Conservation (phyloP, 2,329 filamentous ascomycete species). For the Fusarium caatingaense region DNA sequence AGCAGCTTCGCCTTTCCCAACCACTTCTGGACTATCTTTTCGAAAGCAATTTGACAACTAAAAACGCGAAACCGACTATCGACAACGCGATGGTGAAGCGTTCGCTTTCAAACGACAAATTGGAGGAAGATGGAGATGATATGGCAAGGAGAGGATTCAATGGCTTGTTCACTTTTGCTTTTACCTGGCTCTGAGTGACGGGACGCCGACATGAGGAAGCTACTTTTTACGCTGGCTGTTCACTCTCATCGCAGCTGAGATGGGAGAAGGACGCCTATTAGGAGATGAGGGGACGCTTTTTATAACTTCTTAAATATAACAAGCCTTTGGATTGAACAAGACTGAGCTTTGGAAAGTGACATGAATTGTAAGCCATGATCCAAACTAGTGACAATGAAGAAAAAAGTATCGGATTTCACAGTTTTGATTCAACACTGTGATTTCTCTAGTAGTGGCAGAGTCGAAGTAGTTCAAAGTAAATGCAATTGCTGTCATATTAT, state of each 20-base stretch:
- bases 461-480: not conserved
- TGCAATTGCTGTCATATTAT: not conserved
- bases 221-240: slow-evolving; percentile 26
- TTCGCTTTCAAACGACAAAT: slow-evolving; percentile 14
- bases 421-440: fast-evolving
- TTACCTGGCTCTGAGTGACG: slow-evolving; percentile 33
- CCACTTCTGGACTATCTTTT: not conserved
- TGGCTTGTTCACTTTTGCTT: slow-evolving; percentile 29
- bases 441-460: not conserved
- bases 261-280: slow-evolving; percentile 9
- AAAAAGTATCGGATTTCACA: not conserved
- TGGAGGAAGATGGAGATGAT: slow-evolving; percentile 21
- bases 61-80: not conserved
- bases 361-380: not conserved
- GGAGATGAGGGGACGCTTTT: slow-evolving; percentile 11
- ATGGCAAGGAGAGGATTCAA: slow-evolving; percentile 21
- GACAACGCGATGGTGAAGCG: slow-evolving; percentile 1
- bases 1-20: slow-evolving; percentile 3
- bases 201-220: slow-evolving; percentile 40
- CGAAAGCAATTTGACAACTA: slow-evolving; percentile 9
- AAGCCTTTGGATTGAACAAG: slow-evolving; percentile 23
- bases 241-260: slow-evolving; percentile 10
- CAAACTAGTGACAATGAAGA: not conserved
- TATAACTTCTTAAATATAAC: slow-evolving; percentile 41
- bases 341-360: not conserved